Base-by-base conservation (phyloP, 495 filamentous ascomycete species). In the Hyaloscypha finlandica region DNA sequence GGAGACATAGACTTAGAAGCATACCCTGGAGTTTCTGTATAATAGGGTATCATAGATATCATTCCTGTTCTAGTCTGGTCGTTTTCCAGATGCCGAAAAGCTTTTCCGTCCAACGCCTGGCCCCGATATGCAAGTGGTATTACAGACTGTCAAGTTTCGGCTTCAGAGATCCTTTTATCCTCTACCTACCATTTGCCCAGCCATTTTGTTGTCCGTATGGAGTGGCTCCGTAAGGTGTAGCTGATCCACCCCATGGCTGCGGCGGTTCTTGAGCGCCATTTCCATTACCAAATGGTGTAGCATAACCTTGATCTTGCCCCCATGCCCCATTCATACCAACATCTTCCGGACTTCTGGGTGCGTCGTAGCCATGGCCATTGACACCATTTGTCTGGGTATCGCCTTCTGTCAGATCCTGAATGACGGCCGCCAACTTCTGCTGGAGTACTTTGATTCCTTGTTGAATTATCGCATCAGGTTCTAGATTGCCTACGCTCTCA, bases 361-460 rank as follows among this genome's bases (percentile, higher is more conserved):
- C 87, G 65, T 80, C 80, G 68, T 86, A 86, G 66, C 82, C 81
- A 32, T 79, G 76, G 25, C 68, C 76, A 61, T 82, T 85, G 65
- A 79, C 78, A 30, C 81, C 81, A 45, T 84, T 82, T 56, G 78
- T 81, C 19, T 81, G 84, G 1, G 81, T 81, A 31, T 78, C 80
- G 32, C 76, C 80, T 31, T 78, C 80, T 5, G 74, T 74, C 12
- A 99, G 81, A 12, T 87, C 87, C 60, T 90, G 86, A 67, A 98
- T 91, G n/a, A 97, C 86, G 4, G 81, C 81, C 14, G 93, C 94
- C 8, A 98, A 84, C 79, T 99, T 99, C 64, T 89, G 85, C 75
- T 98, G 94, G 30, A 99, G 77, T 29, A 93, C 88, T 72, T 90
- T 88, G 75, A 98, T 96, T 31, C 93, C 93, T 73, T 96, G 89